Conservation (phyloP, 805 yeast genomes). For the Trichomonascus vanleenenianus region DNA sequence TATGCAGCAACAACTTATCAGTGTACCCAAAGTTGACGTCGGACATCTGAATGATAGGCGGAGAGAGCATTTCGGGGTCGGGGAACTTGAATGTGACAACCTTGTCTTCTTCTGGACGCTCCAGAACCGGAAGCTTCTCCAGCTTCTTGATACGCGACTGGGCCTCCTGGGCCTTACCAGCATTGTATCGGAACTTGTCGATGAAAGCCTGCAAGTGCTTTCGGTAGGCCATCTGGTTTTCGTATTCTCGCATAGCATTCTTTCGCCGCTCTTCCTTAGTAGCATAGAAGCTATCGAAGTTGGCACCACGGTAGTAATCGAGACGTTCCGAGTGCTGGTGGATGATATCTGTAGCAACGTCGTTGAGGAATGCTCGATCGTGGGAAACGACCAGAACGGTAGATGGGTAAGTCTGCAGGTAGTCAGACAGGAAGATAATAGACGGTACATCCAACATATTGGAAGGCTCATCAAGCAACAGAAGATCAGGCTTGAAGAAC, state of each 20-base stretch:
- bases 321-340: conserved; percentile 96
- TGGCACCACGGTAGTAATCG: conserved; percentile 85
- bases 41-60: conserved; percentile 85
- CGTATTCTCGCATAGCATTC: conserved; percentile 90
- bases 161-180: conserved; percentile 96
- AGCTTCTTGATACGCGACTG: conserved; percentile 95
- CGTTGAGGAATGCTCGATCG: conserved; percentile 94
- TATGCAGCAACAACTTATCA: conserved; percentile 51
- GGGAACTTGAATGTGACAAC: conserved; percentile 83
- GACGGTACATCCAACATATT: conserved; percentile 99
- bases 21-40: conserved; percentile 82
- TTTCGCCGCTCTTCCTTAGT: conserved; percentile 94
- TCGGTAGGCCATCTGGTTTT: conserved; percentile 93
- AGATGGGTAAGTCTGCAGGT: conserved; percentile 81
- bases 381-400: conserved; percentile 95
- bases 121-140: conserved; percentile 87
- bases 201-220: conserved; percentile 89
- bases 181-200: conserved; percentile 94
- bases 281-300: conserved; percentile 86
- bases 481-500: conserved; percentile 92
- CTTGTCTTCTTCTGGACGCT: conserved; percentile 91
- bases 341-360: conserved; percentile 96
- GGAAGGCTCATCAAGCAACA: conserved; percentile 95
- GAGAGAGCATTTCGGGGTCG: conserved; percentile 86
- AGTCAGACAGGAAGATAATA: conserved; percentile 84